Conservation (phyloP, 2,329 filamentous ascomycete genomes). For the Thelonectria olida region DNA sequence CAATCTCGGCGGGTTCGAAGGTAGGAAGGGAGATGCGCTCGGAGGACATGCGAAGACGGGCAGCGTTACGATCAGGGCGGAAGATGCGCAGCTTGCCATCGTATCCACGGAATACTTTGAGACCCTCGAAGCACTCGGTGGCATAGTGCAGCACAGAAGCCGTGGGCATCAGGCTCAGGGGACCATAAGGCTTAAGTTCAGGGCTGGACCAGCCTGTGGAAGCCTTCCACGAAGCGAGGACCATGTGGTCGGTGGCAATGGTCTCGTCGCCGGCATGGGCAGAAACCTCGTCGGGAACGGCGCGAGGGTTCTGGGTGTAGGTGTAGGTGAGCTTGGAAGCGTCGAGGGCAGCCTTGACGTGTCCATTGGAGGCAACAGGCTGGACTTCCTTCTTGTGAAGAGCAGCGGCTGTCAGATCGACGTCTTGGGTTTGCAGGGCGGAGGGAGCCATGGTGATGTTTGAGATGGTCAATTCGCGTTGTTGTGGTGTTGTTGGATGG, state of each 20-base stretch:
- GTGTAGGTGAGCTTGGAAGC: conserved; percentile 69
- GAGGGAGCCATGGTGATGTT: conserved; percentile 58
- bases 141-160: conserved; percentile 88
- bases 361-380: conserved; percentile 45
- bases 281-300: conserved; percentile 60
- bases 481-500: conserved; percentile 1
- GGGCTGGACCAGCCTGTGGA: conserved; percentile 77
- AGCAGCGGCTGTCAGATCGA: conserved; percentile 62
- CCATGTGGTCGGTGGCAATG: conserved; percentile 87
- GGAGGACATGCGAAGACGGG: conserved; percentile 69
- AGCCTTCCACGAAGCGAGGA: conserved; percentile 74
- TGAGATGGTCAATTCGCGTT: conserved; percentile 5
- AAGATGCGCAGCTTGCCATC: conserved; percentile 81
- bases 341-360: conserved; percentile 67
- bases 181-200: conserved; percentile 79
- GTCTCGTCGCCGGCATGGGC: conserved; percentile 60
- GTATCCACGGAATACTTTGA: conserved; percentile 82
- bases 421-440: conserved; percentile 55
- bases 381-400: conserved; percentile 59
- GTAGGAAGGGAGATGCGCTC: conserved; percentile 77
- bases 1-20: conserved; percentile 76
- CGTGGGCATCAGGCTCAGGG: conserved; percentile 80
- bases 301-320: conserved; percentile 58
- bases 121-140: conserved; percentile 89
- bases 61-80: conserved; percentile 77